Evolutionary conservation across 1,284 basidiomycete species (phyloP).

Genomic region (Sanguinoderma infundibulare): DNA sequence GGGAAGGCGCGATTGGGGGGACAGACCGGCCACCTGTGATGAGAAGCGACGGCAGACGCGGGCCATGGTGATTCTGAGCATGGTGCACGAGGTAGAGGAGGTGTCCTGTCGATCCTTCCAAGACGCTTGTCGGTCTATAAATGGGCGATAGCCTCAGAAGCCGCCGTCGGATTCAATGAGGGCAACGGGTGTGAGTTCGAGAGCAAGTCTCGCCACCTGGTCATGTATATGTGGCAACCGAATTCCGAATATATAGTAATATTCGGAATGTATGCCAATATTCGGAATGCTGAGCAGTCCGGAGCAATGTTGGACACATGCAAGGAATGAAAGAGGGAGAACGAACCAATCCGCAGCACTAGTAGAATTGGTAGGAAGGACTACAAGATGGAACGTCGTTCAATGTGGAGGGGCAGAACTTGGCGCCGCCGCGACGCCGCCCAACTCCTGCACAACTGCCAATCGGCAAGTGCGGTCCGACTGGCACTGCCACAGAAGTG

Average conservation of each 20-base stretch:
- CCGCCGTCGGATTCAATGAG: neutral
- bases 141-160: neutral
- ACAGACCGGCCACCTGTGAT: neutral
- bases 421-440: no score
- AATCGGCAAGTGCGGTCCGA: no score
- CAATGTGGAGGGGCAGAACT: no score
- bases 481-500: no score
- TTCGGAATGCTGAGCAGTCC: conserved; percentile 3
- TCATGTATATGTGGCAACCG: conserved; percentile 1
- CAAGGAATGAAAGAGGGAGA: neutral
- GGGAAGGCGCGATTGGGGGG: neutral
- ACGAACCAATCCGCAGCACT: neutral
- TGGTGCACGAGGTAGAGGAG: neutral
- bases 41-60: neutral
- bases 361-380: neutral
- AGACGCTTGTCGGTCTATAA: neutral
- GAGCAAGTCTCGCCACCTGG: neutral
- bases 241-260: conserved; percentile 24
- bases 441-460: no score
- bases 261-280: neutral
- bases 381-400: neutral
- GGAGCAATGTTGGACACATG: neutral
- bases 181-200: neutral
- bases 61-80: neutral
- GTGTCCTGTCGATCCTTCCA: neutral